These are phyloP conservation scores for Aspergillus proliferans DNA, from an alignment of 2,329 filamentous ascomycete species.

Conservation along the genomic window DNA sequence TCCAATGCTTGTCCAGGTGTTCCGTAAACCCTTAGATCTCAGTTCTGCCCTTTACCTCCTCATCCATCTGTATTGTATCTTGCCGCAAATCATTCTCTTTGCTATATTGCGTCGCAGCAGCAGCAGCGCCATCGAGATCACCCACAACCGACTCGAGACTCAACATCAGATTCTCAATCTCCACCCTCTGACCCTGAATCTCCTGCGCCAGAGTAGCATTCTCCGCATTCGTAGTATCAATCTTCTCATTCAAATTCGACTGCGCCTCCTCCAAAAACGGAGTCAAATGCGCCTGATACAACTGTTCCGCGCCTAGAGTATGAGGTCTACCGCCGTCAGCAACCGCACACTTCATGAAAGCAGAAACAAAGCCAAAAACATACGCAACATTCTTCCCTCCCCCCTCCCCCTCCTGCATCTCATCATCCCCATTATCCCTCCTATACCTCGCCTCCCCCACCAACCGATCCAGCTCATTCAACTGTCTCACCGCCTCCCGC, in stretches of 20 bases:
- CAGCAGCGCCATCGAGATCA: slow-evolving; percentile 50
- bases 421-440: slow-evolving; percentile 34
- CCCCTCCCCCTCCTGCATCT: slow-evolving; percentile 22
- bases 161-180: slow-evolving; percentile 51
- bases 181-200: slow-evolving; percentile 49
- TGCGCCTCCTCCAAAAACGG: slow-evolving; percentile 50
- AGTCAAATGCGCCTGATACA: slow-evolving; percentile 54
- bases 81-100: slow-evolving; percentile 33
- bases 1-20: background rate
- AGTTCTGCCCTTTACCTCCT: slow-evolving; percentile 29
- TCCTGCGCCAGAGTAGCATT: slow-evolving; percentile 49
- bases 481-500: slow-evolving; percentile 49
- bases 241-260: slow-evolving; percentile 43
- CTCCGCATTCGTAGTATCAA: slow-evolving; percentile 45
- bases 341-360: no score
- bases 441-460: slow-evolving; percentile 53
- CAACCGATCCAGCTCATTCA: slow-evolving; percentile 57
- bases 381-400: slow-evolving; percentile 42
- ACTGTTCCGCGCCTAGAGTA: slow-evolving; percentile 50
- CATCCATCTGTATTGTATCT: slow-evolving; percentile 40
- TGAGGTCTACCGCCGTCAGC: slow-evolving; percentile 44
- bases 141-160: slow-evolving; percentile 51
- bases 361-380: slow-evolving; percentile 19
- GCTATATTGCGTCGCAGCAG: slow-evolving; percentile 36
- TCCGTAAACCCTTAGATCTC: slow-evolving; percentile 14